Conservation (phyloP, 768 basidiomycete genomes). For the Sporobolomyces roseus region DNA sequence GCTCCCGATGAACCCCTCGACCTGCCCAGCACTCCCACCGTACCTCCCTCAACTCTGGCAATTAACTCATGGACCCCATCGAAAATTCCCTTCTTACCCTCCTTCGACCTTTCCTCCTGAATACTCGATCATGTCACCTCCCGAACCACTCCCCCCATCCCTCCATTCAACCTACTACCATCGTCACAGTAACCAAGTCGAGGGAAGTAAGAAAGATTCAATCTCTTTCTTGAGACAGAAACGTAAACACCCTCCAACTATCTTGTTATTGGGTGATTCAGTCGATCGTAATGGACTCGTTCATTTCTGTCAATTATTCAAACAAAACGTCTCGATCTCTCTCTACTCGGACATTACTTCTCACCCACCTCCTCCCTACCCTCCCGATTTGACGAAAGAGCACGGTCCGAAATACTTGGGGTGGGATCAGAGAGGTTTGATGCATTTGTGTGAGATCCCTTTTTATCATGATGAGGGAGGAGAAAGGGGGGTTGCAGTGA, state of each 20-base stretch:
- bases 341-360: slow-evolving; percentile 31
- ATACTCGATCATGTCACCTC: slow-evolving; percentile 27
- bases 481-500: slow-evolving; percentile 18
- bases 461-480: slow-evolving; percentile 10
- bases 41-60: slow-evolving; percentile 41
- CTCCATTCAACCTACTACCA: neutral
- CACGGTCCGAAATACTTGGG: slow-evolving; percentile 38
- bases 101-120: slow-evolving; percentile 22
- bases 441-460: slow-evolving; percentile 39
- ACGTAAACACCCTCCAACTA: slow-evolving; percentile 17
- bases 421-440: slow-evolving; percentile 40
- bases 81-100: slow-evolving; percentile 13
- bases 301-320: slow-evolving; percentile 41
- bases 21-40: slow-evolving; percentile 24
- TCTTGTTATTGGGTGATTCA: slow-evolving; percentile 40
- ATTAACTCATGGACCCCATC: slow-evolving; percentile 20
- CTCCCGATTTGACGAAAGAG: slow-evolving; percentile 21
- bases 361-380: slow-evolving; percentile 25
- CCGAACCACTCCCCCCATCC: slow-evolving; percentile 11
- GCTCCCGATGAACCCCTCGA: slow-evolving; percentile 18
- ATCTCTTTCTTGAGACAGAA: slow-evolving; percentile 32
- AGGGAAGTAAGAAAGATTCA: slow-evolving; percentile 17
- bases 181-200: too few species aligned
- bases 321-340: slow-evolving; percentile 35
- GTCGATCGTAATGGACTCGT: slow-evolving; percentile 41